A percentile compares a stretch with the other conserved stretches of the same genome.
Evolutionary conservation across 2,329 filamentous ascomycete genomes (phyloP).

Genomic region (Epichloe baconii): DNA sequence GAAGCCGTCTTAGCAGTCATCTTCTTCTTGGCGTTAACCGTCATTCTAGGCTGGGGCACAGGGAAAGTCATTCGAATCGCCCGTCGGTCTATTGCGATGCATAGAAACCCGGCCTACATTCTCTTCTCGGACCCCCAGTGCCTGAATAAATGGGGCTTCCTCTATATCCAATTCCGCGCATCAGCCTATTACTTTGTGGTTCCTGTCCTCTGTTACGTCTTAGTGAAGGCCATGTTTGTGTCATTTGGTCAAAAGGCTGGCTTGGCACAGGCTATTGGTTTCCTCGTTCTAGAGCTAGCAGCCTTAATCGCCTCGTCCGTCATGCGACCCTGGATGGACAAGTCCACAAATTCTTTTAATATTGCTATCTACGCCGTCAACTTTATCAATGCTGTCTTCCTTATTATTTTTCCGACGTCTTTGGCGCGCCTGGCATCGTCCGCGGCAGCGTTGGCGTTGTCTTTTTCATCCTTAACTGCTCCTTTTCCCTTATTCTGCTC

Average conservation of each 20-base stretch:
- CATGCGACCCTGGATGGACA: slow-evolving; percentile 95
- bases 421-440: slow-evolving; percentile 69
- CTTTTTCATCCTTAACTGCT: slow-evolving; percentile 76
- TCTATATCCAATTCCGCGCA: slow-evolving; percentile 91
- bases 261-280: slow-evolving; percentile 66
- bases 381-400: slow-evolving; percentile 77
- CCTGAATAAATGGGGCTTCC: slow-evolving; percentile 94
- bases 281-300: slow-evolving; percentile 68
- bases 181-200: slow-evolving; percentile 92
- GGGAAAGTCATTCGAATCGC: slow-evolving; percentile 81
- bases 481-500: slow-evolving; percentile 68
- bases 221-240: slow-evolving; percentile 83
- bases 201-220: slow-evolving; percentile 59
- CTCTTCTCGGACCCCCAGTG: slow-evolving; percentile 79
- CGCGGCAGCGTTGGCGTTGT: slow-evolving; percentile 79
- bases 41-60: slow-evolving; percentile 69
- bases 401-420: slow-evolving; percentile 74
- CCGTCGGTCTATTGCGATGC: slow-evolving; percentile 47
- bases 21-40: slow-evolving; percentile 67
- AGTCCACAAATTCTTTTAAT: slow-evolving; percentile 92
- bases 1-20: slow-evolving; percentile 76
- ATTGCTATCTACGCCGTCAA: slow-evolving; percentile 81
- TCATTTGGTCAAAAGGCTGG: slow-evolving; percentile 61
- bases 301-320: slow-evolving; percentile 67
- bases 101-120: slow-evolving; percentile 84